Conservation (phyloP, 257 asterid species). For the Lavandula angustifolia region DNA sequence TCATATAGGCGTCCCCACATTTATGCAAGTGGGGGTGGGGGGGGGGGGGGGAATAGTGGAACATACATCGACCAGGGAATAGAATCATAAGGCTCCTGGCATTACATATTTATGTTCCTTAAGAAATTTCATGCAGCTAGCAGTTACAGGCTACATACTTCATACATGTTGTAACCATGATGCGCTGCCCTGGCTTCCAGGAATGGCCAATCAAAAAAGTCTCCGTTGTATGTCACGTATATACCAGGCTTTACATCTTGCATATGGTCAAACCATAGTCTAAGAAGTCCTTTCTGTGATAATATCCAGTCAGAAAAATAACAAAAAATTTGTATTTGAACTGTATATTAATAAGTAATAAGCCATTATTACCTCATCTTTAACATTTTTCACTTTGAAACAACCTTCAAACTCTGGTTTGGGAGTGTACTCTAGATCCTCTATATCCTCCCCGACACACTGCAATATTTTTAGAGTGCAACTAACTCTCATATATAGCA, state of each 20-base stretch:
- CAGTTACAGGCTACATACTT: conserved; percentile 50
- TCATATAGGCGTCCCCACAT: neutral
- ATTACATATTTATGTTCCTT: conserved; percentile 18
- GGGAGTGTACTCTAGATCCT: conserved; percentile 95
- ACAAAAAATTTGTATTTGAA: conserved; percentile 2
- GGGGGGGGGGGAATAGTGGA: conserved; percentile 14
- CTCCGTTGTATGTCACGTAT: conserved; percentile 96
- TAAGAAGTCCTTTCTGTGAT: conserved; percentile 79
- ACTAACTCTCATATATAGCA: conserved; percentile 22
- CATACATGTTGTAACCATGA: conserved; percentile 76
- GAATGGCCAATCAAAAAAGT: conserved; percentile 99
- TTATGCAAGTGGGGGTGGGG: conserved; percentile 15
- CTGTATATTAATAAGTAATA: neutral
- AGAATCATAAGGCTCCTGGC: conserved; percentile 9
- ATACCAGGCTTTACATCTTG: conserved; percentile 94
- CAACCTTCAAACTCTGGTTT: conserved; percentile 93
- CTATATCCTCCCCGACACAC: conserved; percentile 97
- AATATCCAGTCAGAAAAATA: conserved; percentile 26
- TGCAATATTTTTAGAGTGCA: conserved; percentile 37
- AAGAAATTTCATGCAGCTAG: conserved; percentile 22
- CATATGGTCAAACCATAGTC: conserved; percentile 87
- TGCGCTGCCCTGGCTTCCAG: conserved; percentile 83
- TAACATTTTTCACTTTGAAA: conserved; percentile 82
- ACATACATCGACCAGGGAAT: neutral
- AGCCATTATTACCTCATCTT: conserved; percentile 73